phyloP scores from a whole-genome alignment of 371 early-diverging fungal species.

The Fennellomyces sp. region DNA sequence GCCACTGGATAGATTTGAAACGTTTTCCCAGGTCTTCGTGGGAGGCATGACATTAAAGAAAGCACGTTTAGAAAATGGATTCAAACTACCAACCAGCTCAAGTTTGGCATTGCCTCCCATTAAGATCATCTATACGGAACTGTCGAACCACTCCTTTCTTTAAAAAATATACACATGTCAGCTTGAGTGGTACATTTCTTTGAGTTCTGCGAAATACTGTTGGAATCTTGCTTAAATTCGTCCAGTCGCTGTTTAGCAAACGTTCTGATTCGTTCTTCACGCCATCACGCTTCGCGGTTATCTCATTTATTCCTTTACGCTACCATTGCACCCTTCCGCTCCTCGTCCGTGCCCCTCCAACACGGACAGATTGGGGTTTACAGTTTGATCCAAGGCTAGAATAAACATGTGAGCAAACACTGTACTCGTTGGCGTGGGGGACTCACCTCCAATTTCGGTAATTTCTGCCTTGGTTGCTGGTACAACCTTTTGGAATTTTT shows the following conservation, averaged over 20 bases:
- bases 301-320: slow-evolving; percentile 78
- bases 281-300: slow-evolving; percentile 73
- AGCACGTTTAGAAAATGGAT: slow-evolving; percentile 99
- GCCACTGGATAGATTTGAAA: slow-evolving; percentile 98
- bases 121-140: slow-evolving; percentile 97
- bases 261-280: slow-evolving; percentile 77
- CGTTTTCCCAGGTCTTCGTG: slow-evolving; percentile 99
- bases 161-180: no score
- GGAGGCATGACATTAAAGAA: slow-evolving; percentile 99
- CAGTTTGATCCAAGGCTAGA: slow-evolving; percentile 65
- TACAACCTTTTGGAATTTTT: slow-evolving; percentile 37
- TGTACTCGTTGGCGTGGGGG: no score
- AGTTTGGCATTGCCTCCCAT: slow-evolving; percentile 99
- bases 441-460: slow-evolving; percentile 49
- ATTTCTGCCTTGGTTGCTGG: slow-evolving; percentile 43
- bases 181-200: slow-evolving; percentile 99
- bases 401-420: no score
- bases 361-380: slow-evolving; percentile 88
- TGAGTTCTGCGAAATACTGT: slow-evolving; percentile 90
- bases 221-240: slow-evolving; percentile 98
- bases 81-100: slow-evolving; percentile 98
- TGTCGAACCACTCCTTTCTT: no score
- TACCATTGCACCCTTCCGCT: slow-evolving; percentile 71
- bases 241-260: slow-evolving; percentile 80
- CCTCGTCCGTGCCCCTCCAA: slow-evolving; percentile 86